Conservation (phyloP, 768 basidiomycete species). For the Suillus tomentosus region DNA sequence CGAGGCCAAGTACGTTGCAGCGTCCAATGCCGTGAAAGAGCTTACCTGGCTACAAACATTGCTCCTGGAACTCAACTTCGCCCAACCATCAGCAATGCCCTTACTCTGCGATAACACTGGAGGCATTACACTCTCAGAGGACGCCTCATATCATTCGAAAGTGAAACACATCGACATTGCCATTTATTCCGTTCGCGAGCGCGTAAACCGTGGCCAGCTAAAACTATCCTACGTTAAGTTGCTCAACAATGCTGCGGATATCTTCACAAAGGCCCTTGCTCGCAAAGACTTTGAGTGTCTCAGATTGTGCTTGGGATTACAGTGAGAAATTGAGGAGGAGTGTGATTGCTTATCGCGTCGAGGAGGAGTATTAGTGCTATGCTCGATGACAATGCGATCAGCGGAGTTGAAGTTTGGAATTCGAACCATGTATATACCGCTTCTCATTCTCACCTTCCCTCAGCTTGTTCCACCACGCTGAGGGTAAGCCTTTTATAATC, state of each 20-base stretch:
- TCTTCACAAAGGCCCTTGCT: neutral
- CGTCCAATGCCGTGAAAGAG: no score
- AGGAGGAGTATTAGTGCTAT: no score
- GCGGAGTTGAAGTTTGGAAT: no score
- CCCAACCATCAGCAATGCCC: neutral
- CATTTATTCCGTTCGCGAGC: neutral
- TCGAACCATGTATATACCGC: no score
- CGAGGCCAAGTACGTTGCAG: no score
- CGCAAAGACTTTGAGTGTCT: neutral
- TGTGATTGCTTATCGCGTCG: neutral
- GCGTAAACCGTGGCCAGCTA: accelerated
- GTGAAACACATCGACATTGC: neutral
- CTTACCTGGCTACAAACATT: neutral
- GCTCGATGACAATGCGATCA: no score
- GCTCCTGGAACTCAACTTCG: neutral
- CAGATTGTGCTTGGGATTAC: neutral
- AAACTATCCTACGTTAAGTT: neutral
- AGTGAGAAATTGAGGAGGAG: neutral
- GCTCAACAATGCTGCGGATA: neutral
- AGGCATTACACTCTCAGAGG: neutral
- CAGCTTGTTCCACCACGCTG: no score
- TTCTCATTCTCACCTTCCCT: no score
- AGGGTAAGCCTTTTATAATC: no score
- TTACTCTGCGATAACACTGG: neutral
- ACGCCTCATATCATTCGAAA: neutral